Percentiles rank a stretch among this genome's conserved stretches.
Conservation (phyloP, 768 basidiomycete species). For the Mycena alexandri region DNA sequence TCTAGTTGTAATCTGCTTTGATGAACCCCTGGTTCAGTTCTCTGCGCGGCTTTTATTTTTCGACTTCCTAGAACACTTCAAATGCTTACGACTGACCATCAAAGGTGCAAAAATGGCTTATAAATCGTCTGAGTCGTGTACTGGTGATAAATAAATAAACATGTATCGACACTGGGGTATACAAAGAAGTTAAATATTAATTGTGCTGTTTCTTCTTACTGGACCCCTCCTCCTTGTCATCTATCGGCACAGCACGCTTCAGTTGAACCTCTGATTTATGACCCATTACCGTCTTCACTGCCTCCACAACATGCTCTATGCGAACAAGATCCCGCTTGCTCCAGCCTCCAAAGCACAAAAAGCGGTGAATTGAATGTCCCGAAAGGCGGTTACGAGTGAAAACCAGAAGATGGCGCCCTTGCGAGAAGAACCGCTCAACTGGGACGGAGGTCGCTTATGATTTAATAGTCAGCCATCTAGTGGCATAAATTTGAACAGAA, state of each 20-base stretch:
- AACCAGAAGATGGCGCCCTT: conserved; percentile 1
- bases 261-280: background rate
- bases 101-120: background rate
- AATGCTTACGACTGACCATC: background rate
- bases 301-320: background rate
- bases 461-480: background rate
- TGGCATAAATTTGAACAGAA: background rate
- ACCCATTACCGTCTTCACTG: conserved; percentile 3
- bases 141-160: background rate
- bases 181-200: background rate
- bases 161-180: background rate
- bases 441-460: background rate
- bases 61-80: background rate
- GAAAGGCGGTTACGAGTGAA: conserved; percentile 5
- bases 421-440: background rate
- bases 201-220: background rate
- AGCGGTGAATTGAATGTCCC: background rate
- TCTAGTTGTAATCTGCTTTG: too few relatives aligned
- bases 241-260: background rate
- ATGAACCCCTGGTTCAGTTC: too few relatives aligned
- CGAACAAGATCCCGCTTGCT: conserved; percentile 8
- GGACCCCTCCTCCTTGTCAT: conserved; percentile 3
- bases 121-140: background rate
- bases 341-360: conserved; percentile 2
- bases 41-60: background rate